A percentile compares a stretch with the other conserved stretches of the same genome.
These are phyloP conservation scores for Asterionellopsis glacialis DNA, from an alignment of 108 stramenopile genomes.

Conservation along the genomic window DNA sequence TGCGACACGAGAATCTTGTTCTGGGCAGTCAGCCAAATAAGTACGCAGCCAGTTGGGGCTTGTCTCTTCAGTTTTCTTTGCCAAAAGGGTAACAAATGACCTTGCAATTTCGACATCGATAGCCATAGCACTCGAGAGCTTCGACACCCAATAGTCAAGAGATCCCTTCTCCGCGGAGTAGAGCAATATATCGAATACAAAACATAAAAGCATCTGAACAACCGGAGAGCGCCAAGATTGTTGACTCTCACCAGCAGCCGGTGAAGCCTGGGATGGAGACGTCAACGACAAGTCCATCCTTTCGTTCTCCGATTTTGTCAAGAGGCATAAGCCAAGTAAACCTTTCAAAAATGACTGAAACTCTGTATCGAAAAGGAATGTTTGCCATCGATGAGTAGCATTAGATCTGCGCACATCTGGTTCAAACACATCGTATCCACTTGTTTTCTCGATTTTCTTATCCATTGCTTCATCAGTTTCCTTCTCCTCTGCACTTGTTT, in stretches of 20 bases:
- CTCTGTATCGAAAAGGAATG: conserved; percentile 87
- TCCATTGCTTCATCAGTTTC: conserved; percentile 14
- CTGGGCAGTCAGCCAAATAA: conserved; percentile 73
- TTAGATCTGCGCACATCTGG: conserved; percentile 78
- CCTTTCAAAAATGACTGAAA: conserved; percentile 83
- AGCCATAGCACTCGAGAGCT: conserved; percentile 43
- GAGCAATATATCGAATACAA: conserved; percentile 73
- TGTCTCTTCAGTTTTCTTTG: conserved; percentile 45
- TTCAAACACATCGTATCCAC: conserved; percentile 79
- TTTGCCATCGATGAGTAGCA: conserved; percentile 80
- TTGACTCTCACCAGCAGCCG: conserved; percentile 6
- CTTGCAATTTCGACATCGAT: conserved; percentile 29
- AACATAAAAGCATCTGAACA: conserved; percentile 54
- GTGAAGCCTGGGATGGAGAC: conserved; percentile 15
- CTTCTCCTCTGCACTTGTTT: conserved; percentile 12
- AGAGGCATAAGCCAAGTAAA: conserved; percentile 55
- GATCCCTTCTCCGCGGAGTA: conserved; percentile 53
- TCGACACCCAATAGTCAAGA: conserved; percentile 54
- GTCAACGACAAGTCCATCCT: conserved; percentile 40
- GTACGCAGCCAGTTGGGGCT: conserved; percentile 78
- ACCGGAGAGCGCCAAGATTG: conserved; percentile 43
- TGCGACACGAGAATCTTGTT: conserved; percentile 48
- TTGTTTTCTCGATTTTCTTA: conserved; percentile 14
- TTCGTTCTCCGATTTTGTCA: conserved; percentile 17
- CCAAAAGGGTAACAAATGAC: conserved; percentile 56